Evolutionary conservation across 129 eudicot genomes (phyloP).

Genomic region (Arctium minus): DNA sequence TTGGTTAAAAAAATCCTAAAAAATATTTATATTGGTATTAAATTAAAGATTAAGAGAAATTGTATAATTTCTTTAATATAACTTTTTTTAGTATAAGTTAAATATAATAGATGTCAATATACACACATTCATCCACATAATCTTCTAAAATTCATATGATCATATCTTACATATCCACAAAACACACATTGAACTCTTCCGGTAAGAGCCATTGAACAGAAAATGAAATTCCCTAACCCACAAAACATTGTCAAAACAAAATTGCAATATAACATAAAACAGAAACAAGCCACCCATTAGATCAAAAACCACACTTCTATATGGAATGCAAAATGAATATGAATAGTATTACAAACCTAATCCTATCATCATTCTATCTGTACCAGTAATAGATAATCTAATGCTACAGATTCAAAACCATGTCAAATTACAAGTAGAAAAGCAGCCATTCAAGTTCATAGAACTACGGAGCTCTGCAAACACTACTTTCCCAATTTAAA

Average conservation of each 20-base stretch:
- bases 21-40: too few species aligned
- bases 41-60: too few species aligned
- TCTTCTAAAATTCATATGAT: background rate
- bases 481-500: too few species aligned
- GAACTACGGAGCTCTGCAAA: background rate
- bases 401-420: background rate
- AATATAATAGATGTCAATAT: background rate
- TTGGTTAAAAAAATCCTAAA: too few species aligned
- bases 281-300: background rate
- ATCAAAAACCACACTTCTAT: background rate
- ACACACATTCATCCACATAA: background rate
- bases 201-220: background rate
- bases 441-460: background rate
- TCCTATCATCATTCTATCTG: background rate
- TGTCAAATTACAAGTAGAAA: conserved; percentile 2
- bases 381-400: background rate
- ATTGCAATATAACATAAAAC: background rate
- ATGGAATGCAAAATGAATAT: background rate
- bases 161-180: background rate
- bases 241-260: background rate
- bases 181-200: background rate
- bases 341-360: background rate
- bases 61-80: too few species aligned
- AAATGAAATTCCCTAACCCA: background rate
- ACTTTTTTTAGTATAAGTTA: too few species aligned